Percentiles rank a stretch among this genome's conserved stretches.
These are phyloP conservation scores for Inonotus hispidus DNA, from an alignment of 1,284 basidiomycete species.

Conservation along the genomic window DNA sequence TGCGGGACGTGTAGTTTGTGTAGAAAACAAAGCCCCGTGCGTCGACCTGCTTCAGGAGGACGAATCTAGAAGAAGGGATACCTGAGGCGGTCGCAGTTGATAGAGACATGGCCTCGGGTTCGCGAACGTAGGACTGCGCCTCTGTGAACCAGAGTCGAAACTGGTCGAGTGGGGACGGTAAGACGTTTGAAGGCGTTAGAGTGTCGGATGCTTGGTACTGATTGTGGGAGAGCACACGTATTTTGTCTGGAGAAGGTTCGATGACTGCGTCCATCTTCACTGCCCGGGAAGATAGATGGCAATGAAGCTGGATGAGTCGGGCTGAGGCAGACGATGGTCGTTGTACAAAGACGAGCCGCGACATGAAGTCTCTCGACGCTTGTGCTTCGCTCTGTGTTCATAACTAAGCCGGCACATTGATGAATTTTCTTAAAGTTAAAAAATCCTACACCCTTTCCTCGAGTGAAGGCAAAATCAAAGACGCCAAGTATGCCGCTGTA, in stretches of 20 bases:
- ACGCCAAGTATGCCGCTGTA: too few relatives aligned
- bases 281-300: not conserved
- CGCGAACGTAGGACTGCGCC: slow-evolving; percentile 55
- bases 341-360: slow-evolving; percentile 10
- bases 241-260: slow-evolving; percentile 26
- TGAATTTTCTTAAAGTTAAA: too few relatives aligned
- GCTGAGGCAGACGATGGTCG: not conserved
- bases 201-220: slow-evolving; percentile 69
- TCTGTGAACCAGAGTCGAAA: slow-evolving; percentile 83
- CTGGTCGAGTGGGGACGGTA: slow-evolving; percentile 70
- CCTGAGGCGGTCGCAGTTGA: slow-evolving; percentile 71
- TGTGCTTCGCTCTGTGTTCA: too few relatives aligned
- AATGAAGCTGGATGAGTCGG: not conserved
- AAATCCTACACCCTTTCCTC: too few relatives aligned
- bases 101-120: slow-evolving; percentile 86
- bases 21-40: slow-evolving; percentile 87
- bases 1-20: slow-evolving; percentile 96
- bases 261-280: slow-evolving; percentile 21
- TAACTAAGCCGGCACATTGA: too few relatives aligned
- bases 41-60: slow-evolving; percentile 90
- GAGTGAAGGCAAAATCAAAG: too few relatives aligned
- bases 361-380: slow-evolving; percentile 1
- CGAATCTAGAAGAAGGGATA: slow-evolving; percentile 83
- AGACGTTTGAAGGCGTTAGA: slow-evolving; percentile 52
- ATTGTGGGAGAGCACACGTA: slow-evolving; percentile 65